A percentile compares a stretch with the other conserved stretches of the same genome.
Evolutionary conservation across 345 rosid genomes (phyloP).

Genomic region (Citropsis articulata): DNA sequence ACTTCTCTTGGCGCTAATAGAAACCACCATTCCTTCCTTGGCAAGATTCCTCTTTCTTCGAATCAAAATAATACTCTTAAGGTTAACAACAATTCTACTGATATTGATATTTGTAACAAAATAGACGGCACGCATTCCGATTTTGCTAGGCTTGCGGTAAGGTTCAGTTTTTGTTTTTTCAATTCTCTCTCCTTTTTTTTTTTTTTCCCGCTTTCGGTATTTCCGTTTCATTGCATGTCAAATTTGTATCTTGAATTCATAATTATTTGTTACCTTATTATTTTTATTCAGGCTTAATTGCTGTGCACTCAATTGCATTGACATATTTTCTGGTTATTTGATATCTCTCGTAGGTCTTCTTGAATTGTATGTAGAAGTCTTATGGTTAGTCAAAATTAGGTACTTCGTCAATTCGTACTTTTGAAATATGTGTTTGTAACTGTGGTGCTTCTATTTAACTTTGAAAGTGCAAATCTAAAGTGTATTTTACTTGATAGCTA

Average conservation of each 20-base stretch:
- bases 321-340: not conserved
- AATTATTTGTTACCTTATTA: not conserved
- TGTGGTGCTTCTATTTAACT: not conserved
- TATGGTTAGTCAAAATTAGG: not conserved
- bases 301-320: not conserved
- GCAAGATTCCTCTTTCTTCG: constrained; percentile 14
- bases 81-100: not conserved
- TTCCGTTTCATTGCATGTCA: not conserved
- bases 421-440: not conserved
- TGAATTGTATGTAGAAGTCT: not conserved
- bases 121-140: constrained; percentile 32
- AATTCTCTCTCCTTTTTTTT: not conserved
- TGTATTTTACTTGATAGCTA: no score
- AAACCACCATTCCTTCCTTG: constrained; percentile 9
- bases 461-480: no score
- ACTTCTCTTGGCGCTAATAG: constrained; percentile 25
- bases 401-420: not conserved
- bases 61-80: constrained; percentile 5
- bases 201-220: not conserved
- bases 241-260: not conserved
- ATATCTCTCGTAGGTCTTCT: not conserved
- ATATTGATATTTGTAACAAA: constrained; percentile 10
- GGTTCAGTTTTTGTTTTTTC: not conserved
- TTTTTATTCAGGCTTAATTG: not conserved
- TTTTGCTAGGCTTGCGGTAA: constrained; percentile 35